Conservation (phyloP, 345 rosid genomes). For the Brassica carinata region DNA sequence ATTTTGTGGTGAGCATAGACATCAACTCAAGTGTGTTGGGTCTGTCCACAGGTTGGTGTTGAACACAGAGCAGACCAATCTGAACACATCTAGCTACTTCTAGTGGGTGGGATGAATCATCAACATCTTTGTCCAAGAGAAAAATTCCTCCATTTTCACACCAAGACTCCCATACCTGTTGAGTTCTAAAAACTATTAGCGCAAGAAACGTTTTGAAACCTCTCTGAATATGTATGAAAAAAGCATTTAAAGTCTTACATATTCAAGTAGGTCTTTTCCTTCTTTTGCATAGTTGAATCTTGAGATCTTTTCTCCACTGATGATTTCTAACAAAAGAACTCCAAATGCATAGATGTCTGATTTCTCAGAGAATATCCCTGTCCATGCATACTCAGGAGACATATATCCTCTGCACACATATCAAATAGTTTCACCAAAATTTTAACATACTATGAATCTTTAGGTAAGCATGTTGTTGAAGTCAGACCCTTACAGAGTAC, state of each 20-base stretch:
- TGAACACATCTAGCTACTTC: constrained; percentile 31
- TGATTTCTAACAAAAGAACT: constrained; percentile 39
- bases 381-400: constrained; percentile 4
- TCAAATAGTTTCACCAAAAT: neutral
- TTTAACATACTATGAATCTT: neutral
- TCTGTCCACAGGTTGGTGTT: constrained; percentile 20
- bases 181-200: neutral
- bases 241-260: constrained; percentile 2
- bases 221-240: neutral
- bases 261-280: constrained; percentile 25
- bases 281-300: constrained; percentile 17
- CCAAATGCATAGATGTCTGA: constrained; percentile 54
- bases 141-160: constrained; percentile 10
- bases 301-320: constrained; percentile 28
- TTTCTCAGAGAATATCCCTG: constrained; percentile 45
- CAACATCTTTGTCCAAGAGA: constrained; percentile 20
- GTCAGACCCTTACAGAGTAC: constrained; percentile 31
- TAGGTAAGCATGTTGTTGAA: neutral
- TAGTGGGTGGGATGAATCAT: neutral
- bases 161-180: constrained; percentile 32
- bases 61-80: constrained; percentile 34
- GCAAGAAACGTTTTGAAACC: neutral
- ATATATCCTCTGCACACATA: neutral
- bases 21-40: constrained; percentile 22
- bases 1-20: constrained; percentile 28